Base-by-base conservation (phyloP, 2,329 filamentous ascomycete species). In the Colletotrichum echinochloae region DNA sequence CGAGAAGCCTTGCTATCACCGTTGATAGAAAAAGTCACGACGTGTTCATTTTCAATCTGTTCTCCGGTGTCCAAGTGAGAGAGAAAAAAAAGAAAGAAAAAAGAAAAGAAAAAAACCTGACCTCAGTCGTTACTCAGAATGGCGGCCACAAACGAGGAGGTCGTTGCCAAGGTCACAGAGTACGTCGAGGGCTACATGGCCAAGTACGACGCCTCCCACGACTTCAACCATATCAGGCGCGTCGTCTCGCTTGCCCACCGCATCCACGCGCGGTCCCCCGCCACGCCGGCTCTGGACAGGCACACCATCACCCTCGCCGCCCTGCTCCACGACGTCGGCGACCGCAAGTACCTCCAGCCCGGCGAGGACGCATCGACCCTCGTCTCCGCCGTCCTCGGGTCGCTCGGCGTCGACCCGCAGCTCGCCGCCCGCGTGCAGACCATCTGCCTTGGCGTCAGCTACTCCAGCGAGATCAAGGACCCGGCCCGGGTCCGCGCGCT, bases 271-370 rank as follows among this genome's bases (percentile, higher is more conserved):
- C 51, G 57, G 6, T 75, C 78, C 8, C 72, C 77, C 48, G 66
- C 75, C 16, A 54, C 51, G 5, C 66, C 74, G 48, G 54, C 76
- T 23, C 77, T 82, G 37, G 85, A 93, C 78, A 82, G 81, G 5
- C 82, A 84, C 14, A 80, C 90, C 33, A 84, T 96, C 73, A 88
- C 89, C 35, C 89, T 97, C 33, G 84, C 89, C 1, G 93, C 92
- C 1, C 86, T 95, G 5, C 87, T 95, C n/a, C 95, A 97, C 82
- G 95, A 97, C 76, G 91, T 97, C 23, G 94, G 93, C 71, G 95
- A 97, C 82, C 90, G 88, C 79, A 97, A 97, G 82, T 97, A 97
- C 79, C 80, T 90, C 20, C 77, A 83, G 65, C 83, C 87, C 1
- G 86, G 85, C 65, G 84, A 91, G 74, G 87, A 91, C 77, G 77